Evolutionary conservation across 2,329 filamentous ascomycete species (phyloP), one percentile per base, ranked within the genome.

Genomic region (Exophiala sp.): DNA sequence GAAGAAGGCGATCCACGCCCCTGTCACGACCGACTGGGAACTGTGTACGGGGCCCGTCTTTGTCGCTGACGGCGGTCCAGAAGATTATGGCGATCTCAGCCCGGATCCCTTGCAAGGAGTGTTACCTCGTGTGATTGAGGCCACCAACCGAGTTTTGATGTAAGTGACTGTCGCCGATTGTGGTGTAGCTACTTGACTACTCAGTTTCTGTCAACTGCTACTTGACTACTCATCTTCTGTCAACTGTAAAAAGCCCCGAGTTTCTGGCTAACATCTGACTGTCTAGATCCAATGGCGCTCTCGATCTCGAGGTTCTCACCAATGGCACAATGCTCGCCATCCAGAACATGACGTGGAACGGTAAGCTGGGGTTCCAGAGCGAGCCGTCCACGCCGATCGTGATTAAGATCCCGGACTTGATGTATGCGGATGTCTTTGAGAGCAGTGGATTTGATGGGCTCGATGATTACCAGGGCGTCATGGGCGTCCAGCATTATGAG

Each of bases 1-100:
- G 2, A 82, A 88, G 62, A 67, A 69, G 11, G 82, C 83, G 1
- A 78, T 87, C 61, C 81, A 87, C 60, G 83, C 81, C 0, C 79
- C 80, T 2, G 27, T 53, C 21, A 42, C n/a, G 11, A 43, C 39
- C 11, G 46, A 50, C 11, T 57, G 52, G 55, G 38, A 43, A 23
- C 27, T 51, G 18, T 57, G 55, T 18, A 55, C 45, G 1, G 48
- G 48, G 6, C 48, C 52, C 2, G 52, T 55, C 3, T 57, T 57
- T 37, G 40, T 55, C 2, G 55, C 47, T 19, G 46, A 53, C 10
- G 48, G 52, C 8, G 55, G 55, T 3, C 55, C 55, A 1, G 32
- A 57, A 21, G 48, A 46, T 19, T 24, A 47, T n/a, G 48, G 41
- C 9, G 55, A 57, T 35, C 21, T 39, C 16, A 51, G 51, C 18